A percentile compares a stretch with the other conserved stretches of the same genome.
Evolutionary conservation across 73 alveolate genomes (phyloP).

Genomic region (Stentor roeselii): DNA sequence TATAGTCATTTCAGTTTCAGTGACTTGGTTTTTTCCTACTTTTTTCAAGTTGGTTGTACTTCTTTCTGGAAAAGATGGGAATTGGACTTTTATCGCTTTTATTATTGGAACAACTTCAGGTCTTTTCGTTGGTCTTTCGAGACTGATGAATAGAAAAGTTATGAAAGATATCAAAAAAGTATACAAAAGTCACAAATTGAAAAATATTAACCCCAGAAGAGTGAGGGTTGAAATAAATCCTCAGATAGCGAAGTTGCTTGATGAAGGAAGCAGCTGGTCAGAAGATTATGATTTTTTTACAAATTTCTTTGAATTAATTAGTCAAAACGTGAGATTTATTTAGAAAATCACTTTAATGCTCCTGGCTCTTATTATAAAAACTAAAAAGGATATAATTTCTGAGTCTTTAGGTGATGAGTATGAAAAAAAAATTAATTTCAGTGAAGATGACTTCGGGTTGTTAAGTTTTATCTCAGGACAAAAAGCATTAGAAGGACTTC

Average conservation of each 20-base stretch:
- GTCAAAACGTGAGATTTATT: neutral
- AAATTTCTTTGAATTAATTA: neutral
- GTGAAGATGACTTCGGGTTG: too few relatives aligned
- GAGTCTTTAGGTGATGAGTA: too few relatives aligned
- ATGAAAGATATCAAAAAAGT: neutral
- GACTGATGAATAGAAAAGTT: neutral
- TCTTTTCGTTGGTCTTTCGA: neutral
- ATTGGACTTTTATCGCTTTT: neutral
- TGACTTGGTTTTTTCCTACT: neutral
- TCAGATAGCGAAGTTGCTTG: neutral
- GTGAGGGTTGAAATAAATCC: neutral
- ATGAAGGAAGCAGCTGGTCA: neutral
- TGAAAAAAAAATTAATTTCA: too few relatives aligned
- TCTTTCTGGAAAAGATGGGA: neutral
- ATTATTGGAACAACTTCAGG: neutral
- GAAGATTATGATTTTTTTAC: neutral
- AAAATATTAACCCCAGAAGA: neutral
- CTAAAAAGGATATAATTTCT: too few relatives aligned
- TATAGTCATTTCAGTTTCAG: neutral
- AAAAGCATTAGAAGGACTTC: too few relatives aligned
- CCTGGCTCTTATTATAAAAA: neutral
- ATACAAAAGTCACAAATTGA: too few relatives aligned
- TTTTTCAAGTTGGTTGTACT: neutral
- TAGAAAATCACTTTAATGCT: neutral
- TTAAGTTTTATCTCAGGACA: too few relatives aligned